phyloP scores from a whole-genome alignment of 148 eudicot species.

The Euryodendron excelsum region DNA sequence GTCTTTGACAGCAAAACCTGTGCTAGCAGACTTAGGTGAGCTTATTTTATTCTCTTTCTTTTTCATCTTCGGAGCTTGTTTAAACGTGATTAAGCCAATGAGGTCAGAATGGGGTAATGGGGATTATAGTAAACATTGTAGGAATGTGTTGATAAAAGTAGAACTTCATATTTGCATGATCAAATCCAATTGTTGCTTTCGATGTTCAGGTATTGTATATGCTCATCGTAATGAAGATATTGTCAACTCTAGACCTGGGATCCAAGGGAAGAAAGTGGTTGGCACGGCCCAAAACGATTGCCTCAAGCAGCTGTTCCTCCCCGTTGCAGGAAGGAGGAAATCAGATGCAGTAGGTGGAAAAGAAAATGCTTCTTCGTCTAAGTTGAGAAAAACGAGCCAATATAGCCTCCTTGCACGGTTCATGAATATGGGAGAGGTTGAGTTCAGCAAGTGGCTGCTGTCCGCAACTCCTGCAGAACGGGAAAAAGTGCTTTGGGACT shows the following conservation, averaged over 20 bases:
- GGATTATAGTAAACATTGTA: background rate
- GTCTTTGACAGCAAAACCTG: slow-evolving; percentile 30
- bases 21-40: slow-evolving; percentile 70
- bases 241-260: slow-evolving; percentile 50
- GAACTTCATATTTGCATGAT: too few relatives aligned
- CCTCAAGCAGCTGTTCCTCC: slow-evolving; percentile 17
- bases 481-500: slow-evolving; percentile 54
- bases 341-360: slow-evolving; percentile 11
- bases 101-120: background rate
- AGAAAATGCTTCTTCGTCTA: background rate
- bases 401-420: slow-evolving; percentile 8
- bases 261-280: slow-evolving; percentile 17
- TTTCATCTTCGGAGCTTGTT: background rate
- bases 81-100: too few relatives aligned
- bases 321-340: slow-evolving; percentile 25
- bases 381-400: slow-evolving; percentile 6
- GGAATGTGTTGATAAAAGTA: too few relatives aligned
- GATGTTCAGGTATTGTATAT: slow-evolving; percentile 68
- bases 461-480: slow-evolving; percentile 52
- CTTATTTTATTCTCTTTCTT: slow-evolving; percentile 12
- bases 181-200: slow-evolving; percentile 5
- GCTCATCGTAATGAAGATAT: slow-evolving; percentile 87
- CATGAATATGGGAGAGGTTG: slow-evolving; percentile 13
- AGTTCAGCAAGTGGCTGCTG: slow-evolving; percentile 36
- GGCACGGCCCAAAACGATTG: slow-evolving; percentile 3